These are phyloP conservation scores for Coemansia sp. DNA, from an alignment of 192 early-diverging fungal genomes.

Conservation along the genomic window DNA sequence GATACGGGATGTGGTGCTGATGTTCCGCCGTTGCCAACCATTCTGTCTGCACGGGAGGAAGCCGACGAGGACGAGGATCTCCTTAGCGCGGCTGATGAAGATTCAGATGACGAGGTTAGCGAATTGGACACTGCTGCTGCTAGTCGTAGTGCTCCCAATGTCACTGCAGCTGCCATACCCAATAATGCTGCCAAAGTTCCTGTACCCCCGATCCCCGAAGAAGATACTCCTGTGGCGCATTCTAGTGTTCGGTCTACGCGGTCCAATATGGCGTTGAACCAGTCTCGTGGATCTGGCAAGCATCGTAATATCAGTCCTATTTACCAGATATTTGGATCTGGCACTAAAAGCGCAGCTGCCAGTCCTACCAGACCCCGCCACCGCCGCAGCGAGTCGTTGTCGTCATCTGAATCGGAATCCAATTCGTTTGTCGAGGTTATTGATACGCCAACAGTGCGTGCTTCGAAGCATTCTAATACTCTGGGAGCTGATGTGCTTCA, in stretches of 20 bases:
- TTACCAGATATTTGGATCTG: not conserved
- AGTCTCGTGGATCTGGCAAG: conserved; percentile 2
- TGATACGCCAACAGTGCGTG: conserved; percentile 7
- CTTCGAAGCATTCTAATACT: not conserved
- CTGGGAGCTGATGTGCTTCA: not conserved
- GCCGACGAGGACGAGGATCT: not conserved
- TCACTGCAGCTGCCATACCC: not conserved
- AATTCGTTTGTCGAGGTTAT: conserved; percentile 48
- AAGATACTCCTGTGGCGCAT: not conserved
- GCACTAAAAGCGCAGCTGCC: conserved; percentile 10
- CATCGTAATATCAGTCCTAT: conserved; percentile 6
- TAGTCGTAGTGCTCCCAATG: conserved; percentile 5
- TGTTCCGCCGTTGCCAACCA: conserved; percentile 26
- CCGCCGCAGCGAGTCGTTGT: not conserved
- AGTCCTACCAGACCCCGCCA: conserved; percentile 6
- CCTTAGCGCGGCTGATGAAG: not conserved
- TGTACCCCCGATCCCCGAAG: not conserved
- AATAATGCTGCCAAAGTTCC: not conserved
- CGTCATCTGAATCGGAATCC: not conserved
- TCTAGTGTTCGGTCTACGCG: conserved; percentile 7
- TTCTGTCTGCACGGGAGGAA: conserved; percentile 37
- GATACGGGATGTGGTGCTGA: conserved; percentile 1
- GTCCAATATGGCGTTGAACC: conserved; percentile 1
- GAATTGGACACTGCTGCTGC: not conserved
- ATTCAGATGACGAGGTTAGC: not conserved